Evolutionary conservation across 2,329 filamentous ascomycete genomes (phyloP), one percentile per base, ranked within the genome.

Genomic region (Clarireedia hainanense): DNA sequence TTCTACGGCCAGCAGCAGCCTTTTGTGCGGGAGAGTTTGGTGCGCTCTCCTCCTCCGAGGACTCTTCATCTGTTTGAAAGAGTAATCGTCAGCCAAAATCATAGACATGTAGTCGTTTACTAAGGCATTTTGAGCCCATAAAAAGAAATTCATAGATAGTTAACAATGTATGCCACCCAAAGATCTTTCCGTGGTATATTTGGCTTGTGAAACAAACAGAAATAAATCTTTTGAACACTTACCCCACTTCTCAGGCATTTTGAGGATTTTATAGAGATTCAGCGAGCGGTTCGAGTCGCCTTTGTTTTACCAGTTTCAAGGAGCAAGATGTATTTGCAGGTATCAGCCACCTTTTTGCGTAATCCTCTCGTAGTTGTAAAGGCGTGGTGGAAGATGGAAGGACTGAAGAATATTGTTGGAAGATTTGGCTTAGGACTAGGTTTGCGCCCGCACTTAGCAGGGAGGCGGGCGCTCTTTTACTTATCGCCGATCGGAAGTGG

Each of bases 21-120:
- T 64, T 63, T 30, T 65, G 66, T 54, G 63, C 62, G 52, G 72
- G 73, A 61, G 77, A 72, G 58, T 75, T 75, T 62, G 75, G 78
- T 63, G 78, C 77, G 64, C 85, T 82, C 49, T 68, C 66, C 17
- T 57, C 55, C 27, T 51, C 47, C n/a, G 48, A 46, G 24, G 47
- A 51, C 62, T 71, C 68, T 60, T 70, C 68, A 59, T 69, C 68
- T 69, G 58, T 58, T 64, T 57, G 59, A 58, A 56, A 55, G 59
- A 66, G 56, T 60, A 64, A 63, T 59, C 60, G 64, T 69, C 63
- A 69, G 67, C 56, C 24, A 59, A 60, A 50, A 59, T 55, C 58
- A 20, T 55, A 36, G 15, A 50, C 30, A 6, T 42, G n/a, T 10
- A 50, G 24, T 14, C 59, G 65, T 65, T 60, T 56, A 48, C 43